Conservation (phyloP, 1,284 basidiomycete genomes). For the Porodaedalea pini region DNA sequence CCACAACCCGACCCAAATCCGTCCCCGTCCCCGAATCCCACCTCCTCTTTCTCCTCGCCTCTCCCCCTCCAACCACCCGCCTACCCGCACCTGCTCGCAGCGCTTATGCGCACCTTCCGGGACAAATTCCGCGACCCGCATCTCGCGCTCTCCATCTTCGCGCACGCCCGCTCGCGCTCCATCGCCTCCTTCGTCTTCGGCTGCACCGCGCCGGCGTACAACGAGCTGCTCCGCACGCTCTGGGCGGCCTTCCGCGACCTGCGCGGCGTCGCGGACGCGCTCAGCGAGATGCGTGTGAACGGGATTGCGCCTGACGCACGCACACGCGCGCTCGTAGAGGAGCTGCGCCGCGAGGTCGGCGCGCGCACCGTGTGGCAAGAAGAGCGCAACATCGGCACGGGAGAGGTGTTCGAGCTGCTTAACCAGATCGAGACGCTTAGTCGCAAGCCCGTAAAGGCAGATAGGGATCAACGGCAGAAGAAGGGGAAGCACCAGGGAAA, state of each 20-base stretch:
- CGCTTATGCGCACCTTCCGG: conserved; percentile 72
- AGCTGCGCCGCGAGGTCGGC: conserved; percentile 62
- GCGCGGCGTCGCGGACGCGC: conserved; percentile 61
- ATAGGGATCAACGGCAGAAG: conserved; percentile 15
- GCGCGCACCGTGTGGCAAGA: conserved; percentile 48
- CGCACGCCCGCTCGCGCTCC: conserved; percentile 69
- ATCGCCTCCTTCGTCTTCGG: conserved; percentile 81
- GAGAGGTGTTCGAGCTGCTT: conserved; percentile 41
- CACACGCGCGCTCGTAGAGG: conserved; percentile 61
- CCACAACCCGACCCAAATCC: not conserved
- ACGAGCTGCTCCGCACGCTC: conserved; percentile 75
- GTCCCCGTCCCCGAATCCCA: not conserved
- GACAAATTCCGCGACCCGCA: conserved; percentile 76
- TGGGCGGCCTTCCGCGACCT: conserved; percentile 83
- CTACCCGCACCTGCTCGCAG: conserved; percentile 74
- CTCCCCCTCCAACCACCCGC: conserved; percentile 47
- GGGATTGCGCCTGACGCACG: conserved; percentile 62
- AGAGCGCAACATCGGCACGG: conserved; percentile 39
- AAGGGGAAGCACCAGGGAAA: not conserved
- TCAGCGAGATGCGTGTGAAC: conserved; percentile 80
- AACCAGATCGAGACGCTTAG: conserved; percentile 37
- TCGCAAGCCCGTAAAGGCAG: conserved; percentile 9
- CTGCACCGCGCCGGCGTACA: conserved; percentile 81
- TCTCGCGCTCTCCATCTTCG: conserved; percentile 79
- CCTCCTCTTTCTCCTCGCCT: not conserved